A percentile compares a stretch with the other conserved stretches of the same genome.
Conservation (phyloP, 129 eudicot genomes). For the Tanacetum coccineum region DNA sequence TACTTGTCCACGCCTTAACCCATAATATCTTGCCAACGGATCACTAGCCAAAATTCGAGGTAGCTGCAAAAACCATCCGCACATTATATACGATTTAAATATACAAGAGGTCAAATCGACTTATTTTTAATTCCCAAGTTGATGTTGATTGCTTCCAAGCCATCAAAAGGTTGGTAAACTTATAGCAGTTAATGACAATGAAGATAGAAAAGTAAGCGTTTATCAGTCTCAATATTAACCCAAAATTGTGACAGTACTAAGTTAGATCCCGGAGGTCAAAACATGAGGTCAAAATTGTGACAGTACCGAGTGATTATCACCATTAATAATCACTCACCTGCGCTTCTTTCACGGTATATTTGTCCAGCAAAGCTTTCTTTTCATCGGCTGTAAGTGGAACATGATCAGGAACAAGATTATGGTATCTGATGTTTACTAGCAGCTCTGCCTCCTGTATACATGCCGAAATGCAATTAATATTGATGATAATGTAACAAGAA, state of each 20-base stretch:
- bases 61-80: constrained; percentile 26
- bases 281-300: background rate
- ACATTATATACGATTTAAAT: background rate
- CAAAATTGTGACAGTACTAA: background rate
- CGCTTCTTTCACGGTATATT: constrained; percentile 32
- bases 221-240: too few relatives aligned
- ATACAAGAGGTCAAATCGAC: constrained; percentile 3
- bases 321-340: constrained; percentile 20
- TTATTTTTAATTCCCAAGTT: background rate
- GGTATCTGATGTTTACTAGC: constrained; percentile 36
- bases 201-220: background rate
- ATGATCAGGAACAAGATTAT: constrained; percentile 39
- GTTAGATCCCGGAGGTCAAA: constrained; percentile 19
- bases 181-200: background rate
- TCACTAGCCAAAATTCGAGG: constrained; percentile 29
- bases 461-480: background rate
- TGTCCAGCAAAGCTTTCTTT: constrained; percentile 27
- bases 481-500: too few relatives aligned
- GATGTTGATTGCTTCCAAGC: background rate
- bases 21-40: constrained; percentile 36
- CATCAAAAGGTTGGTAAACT: background rate
- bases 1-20: constrained; percentile 37
- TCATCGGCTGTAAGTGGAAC: constrained; percentile 33
- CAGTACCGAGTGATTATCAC: too few relatives aligned
- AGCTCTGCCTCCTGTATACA: constrained; percentile 36